Base-by-base conservation (phyloP, 108 stramenopile genomes). In the Nitzschia palea region DNA sequence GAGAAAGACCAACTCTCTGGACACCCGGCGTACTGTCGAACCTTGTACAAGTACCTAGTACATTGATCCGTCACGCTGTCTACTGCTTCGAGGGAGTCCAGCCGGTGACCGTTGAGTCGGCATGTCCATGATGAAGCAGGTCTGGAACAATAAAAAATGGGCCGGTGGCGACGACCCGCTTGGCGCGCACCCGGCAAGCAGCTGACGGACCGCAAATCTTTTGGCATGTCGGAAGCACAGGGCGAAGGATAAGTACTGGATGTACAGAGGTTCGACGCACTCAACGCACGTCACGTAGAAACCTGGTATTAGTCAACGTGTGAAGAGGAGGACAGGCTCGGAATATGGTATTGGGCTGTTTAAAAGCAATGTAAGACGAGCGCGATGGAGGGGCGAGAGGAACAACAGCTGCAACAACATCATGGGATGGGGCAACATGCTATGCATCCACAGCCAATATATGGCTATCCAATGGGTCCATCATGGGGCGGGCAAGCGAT, bases 401-500 rank as follows among this genome's bases (percentile, higher is more conserved):
- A 35, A 27, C 56, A 52, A 51, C 31, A 36, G 43, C 62, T 35
- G 28, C 65, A 56, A 22, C 55, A 64, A 18, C 59, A 59, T 27
- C 64, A 73, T 22, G 37, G 36, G 56, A 51, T 59, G 65, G 47
- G 52, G 34, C 72, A 64, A 55, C 59, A 67, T 61, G 58, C 34
- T 17, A 59, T 74, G 58, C 57, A 60, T 55, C 48, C 27, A 36
- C 65, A 47, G 22, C 60, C 65, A 20, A 45, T 72, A 3, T 80
- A 75, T 62, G 63, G 69, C 1, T 80, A 71, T 70, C 62, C 54
- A 6, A 44, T 75, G 25, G 68, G 70, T 63, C 73, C 72, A 35
- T 63, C 59, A 57, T 78, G 77, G 72, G 65, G 32, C 25, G 68
- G 62, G 31, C 76, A 77, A 45, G 51, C 58, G 33, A 74, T 70